Conservation (phyloP, 352 stramenopile genomes). For the Phytophthora multivora region DNA sequence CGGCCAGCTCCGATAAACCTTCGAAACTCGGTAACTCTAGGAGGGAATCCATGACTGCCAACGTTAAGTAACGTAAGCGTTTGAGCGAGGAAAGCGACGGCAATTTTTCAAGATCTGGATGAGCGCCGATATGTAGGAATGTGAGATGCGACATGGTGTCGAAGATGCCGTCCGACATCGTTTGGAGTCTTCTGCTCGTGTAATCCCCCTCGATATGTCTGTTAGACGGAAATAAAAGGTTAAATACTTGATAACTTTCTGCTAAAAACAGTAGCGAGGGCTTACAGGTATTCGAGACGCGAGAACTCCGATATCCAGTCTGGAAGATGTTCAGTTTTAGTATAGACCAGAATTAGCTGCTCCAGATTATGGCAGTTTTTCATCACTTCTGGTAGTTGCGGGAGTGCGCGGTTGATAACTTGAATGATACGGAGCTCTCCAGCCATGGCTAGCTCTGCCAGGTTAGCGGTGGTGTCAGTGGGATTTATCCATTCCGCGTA, state of each 20-base stretch:
- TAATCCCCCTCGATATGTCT: constrained; percentile 42
- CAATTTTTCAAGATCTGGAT: constrained; percentile 28
- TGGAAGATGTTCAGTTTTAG: constrained; percentile 36
- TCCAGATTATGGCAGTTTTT: constrained; percentile 37
- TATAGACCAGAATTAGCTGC: constrained; percentile 45
- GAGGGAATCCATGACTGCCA: constrained; percentile 26
- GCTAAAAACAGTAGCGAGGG: background rate
- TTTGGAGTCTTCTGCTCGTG: constrained; percentile 25
- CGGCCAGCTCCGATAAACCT: constrained; percentile 15
- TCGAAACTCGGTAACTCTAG: constrained; percentile 33
- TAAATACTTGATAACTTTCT: too few species aligned
- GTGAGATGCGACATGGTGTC: constrained; percentile 38
- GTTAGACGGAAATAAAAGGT: background rate
- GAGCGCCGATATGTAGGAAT: constrained; percentile 38
- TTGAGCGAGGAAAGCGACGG: constrained; percentile 38
- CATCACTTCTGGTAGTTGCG: constrained; percentile 38
- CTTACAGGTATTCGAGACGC: constrained; percentile 44
- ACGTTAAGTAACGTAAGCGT: constrained; percentile 37
- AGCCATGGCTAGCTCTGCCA: constrained; percentile 31
- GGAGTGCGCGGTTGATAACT: constrained; percentile 51
- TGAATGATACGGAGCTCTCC: constrained; percentile 51
- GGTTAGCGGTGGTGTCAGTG: constrained; percentile 35
- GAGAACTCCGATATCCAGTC: constrained; percentile 39
- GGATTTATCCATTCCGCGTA: constrained; percentile 48
- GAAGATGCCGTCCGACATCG: constrained; percentile 29